These are phyloP conservation scores for Craspedostauros australis DNA, from an alignment of 108 stramenopile genomes.

Conservation along the genomic window DNA sequence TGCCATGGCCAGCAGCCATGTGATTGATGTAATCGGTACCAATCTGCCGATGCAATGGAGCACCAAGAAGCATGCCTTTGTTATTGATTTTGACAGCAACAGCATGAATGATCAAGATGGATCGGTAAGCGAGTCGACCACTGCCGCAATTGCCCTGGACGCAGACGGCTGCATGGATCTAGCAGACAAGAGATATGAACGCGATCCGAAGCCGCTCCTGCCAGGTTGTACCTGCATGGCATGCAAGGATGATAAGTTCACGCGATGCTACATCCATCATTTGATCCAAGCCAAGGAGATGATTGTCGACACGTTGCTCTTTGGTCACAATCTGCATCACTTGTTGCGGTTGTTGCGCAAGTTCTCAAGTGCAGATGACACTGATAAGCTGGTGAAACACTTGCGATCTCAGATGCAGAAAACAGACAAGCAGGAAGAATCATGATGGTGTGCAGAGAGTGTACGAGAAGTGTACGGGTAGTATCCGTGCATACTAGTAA, in stretches of 20 bases:
- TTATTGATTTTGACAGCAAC: slow-evolving; percentile 4
- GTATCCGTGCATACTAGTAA: no score
- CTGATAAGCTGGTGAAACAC: no score
- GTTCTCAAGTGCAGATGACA: slow-evolving; percentile 2
- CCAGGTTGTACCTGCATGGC: slow-evolving; percentile 51
- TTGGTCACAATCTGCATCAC: slow-evolving; percentile 79
- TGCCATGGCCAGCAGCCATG: background rate
- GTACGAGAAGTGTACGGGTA: no score
- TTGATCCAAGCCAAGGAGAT: slow-evolving; percentile 73
- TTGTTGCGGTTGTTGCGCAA: slow-evolving; percentile 27
- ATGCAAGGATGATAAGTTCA: slow-evolving; percentile 33
- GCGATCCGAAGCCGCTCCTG: slow-evolving; percentile 46
- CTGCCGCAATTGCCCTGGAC: background rate
- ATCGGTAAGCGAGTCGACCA: background rate
- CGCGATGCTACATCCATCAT: slow-evolving; percentile 77
- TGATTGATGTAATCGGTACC: slow-evolving; percentile 11
- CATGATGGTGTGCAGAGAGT: no score
- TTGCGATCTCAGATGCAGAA: no score
- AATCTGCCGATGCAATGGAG: slow-evolving; percentile 19
- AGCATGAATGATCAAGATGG: slow-evolving; percentile 1
- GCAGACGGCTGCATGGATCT: slow-evolving; percentile 52
- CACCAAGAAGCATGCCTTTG: slow-evolving; percentile 9
- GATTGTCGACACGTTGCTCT: slow-evolving; percentile 74
- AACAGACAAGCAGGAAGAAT: no score
- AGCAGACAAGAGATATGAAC: slow-evolving; percentile 33